These are phyloP conservation scores for Suhomyces ambrosiae DNA, from an alignment of 1,139 yeast species.

Conservation along the genomic window DNA sequence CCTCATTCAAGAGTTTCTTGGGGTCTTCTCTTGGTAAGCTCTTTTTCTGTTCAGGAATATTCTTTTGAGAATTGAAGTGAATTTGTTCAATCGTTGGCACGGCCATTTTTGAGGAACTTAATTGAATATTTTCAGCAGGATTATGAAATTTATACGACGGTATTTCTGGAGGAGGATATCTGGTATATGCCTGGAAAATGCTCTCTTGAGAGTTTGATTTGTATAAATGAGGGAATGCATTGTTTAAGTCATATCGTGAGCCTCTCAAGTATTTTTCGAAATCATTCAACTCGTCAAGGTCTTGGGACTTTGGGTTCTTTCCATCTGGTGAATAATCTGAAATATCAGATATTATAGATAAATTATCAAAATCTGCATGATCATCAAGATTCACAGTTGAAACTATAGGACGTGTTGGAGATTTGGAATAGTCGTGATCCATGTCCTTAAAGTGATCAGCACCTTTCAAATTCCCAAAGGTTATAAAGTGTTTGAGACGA, in stretches of 20 bases:
- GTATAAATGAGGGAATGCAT: conserved; percentile 37
- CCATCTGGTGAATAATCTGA: conserved; percentile 27
- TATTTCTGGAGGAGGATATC: conserved; percentile 6
- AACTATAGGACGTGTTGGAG: conserved; percentile 9
- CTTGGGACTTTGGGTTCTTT: conserved; percentile 7
- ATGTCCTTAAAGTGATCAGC: conserved; percentile 2
- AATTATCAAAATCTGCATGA: conserved; percentile 22
- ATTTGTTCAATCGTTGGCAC: conserved; percentile 36
- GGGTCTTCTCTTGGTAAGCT: conserved; percentile 11
- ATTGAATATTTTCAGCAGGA: conserved; percentile 36
- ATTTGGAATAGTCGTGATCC: conserved; percentile 7
- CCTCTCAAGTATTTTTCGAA: conserved; percentile 38
- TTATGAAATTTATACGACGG: conserved; percentile 35
- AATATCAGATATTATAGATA: conserved; percentile 31
- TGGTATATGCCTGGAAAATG: conserved; percentile 16
- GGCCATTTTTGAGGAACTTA: conserved; percentile 22
- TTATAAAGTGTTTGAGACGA: conserved; percentile 30
- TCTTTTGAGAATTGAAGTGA: conserved; percentile 17
- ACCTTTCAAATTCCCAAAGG: conserved; percentile 16
- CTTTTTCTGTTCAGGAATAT: too few relatives aligned
- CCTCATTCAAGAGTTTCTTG: conserved; percentile 23
- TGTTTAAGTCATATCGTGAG: conserved; percentile 35
- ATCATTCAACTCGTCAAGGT: conserved; percentile 27
- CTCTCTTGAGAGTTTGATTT: conserved; percentile 32
- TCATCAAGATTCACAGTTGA: conserved; percentile 14